These are phyloP conservation scores for Xerocomus potaroensis DNA, from an alignment of 768 basidiomycete genomes.

Conservation along the genomic window DNA sequence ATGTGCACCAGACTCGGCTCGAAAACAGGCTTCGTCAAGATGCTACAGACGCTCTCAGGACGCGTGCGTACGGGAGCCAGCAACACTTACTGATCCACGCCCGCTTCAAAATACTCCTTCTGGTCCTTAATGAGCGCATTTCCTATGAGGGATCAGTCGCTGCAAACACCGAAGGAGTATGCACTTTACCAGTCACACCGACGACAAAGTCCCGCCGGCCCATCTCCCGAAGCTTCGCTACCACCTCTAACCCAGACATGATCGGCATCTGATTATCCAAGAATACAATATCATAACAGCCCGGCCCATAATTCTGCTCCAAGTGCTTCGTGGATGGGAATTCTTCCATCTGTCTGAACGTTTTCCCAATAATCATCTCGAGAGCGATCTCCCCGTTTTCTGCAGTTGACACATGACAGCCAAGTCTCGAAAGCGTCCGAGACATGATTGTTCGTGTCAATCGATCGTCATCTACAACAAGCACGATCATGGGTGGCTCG, in stretches of 20 bases:
- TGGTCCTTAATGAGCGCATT: constrained; percentile 61
- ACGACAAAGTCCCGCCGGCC: constrained; percentile 77
- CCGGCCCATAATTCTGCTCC: neutral
- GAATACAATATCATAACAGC: constrained; percentile 44
- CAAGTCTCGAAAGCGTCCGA: constrained; percentile 70
- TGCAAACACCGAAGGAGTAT: neutral
- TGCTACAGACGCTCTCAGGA: constrained; percentile 35
- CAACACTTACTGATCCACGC: constrained; percentile 62
- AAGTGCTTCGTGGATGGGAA: neutral
- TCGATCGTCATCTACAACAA: constrained; percentile 82
- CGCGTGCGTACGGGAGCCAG: too few species aligned
- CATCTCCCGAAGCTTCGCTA: constrained; percentile 58
- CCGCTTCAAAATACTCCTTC: constrained; percentile 69
- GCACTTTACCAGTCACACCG: constrained; percentile 61
- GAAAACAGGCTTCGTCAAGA: constrained; percentile 75
- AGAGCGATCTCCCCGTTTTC: constrained; percentile 81
- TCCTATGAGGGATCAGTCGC: constrained; percentile 32
- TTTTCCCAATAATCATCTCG: constrained; percentile 57
- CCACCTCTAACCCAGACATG: constrained; percentile 67
- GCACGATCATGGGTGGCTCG: constrained; percentile 54
- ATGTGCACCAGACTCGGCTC: constrained; percentile 48
- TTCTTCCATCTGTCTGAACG: neutral
- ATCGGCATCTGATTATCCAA: constrained; percentile 82
- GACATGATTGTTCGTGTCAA: constrained; percentile 80
- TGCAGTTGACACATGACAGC: constrained; percentile 73